phyloP scores from a whole-genome alignment of 306 rosid species.

The Prunus salicina region DNA sequence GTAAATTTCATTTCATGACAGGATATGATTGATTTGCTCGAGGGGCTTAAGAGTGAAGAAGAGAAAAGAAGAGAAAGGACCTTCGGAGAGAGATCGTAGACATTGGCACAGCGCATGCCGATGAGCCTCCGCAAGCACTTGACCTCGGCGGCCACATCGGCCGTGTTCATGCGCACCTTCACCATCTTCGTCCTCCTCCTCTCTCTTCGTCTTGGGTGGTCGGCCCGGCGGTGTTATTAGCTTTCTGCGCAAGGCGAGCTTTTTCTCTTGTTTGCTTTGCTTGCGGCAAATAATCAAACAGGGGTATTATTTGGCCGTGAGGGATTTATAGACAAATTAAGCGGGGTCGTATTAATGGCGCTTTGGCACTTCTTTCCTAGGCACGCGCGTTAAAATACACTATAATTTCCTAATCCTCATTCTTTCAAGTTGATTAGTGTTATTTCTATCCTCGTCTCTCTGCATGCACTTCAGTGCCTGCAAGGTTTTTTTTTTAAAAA shows the following conservation, averaged over 20 bases:
- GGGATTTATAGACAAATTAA: no score
- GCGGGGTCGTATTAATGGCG: no score
- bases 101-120: slow-evolving; percentile 98
- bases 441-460: no score
- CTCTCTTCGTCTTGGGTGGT: background rate
- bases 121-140: slow-evolving; percentile 75
- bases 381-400: no score
- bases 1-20: background rate
- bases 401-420: no score
- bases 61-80: slow-evolving; percentile 21
- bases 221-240: background rate
- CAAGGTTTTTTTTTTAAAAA: no score
- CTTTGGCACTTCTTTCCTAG: no score
- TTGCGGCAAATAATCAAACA: no score
- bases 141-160: slow-evolving; percentile 99
- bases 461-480: no score
- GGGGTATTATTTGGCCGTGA: background rate
- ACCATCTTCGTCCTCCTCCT: slow-evolving; percentile 49
- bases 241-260: background rate
- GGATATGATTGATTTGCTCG: background rate
- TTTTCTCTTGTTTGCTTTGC: no score
- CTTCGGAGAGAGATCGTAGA: slow-evolving; percentile 96
- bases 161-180: slow-evolving; percentile 99
- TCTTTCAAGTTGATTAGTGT: no score
- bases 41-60: background rate